phyloP scores from a whole-genome alignment of 108 stramenopile species.

The Skeletonema marinoi region DNA sequence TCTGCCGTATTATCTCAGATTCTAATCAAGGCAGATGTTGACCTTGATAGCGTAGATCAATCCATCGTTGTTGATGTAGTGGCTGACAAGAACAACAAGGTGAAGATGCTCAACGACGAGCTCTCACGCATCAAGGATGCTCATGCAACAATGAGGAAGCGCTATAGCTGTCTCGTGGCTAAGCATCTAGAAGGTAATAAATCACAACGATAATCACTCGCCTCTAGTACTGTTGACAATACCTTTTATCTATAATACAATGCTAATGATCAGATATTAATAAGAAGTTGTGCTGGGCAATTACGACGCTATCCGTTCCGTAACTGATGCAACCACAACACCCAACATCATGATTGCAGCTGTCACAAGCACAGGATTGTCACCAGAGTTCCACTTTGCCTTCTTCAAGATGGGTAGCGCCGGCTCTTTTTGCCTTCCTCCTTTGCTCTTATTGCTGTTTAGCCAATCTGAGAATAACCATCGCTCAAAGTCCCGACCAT shows the following conservation, averaged over 20 bases:
- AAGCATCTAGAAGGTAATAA: not conserved
- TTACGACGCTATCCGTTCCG: conserved; percentile 58
- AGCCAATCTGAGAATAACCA: conserved; percentile 90
- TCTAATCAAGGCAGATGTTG: conserved; percentile 66
- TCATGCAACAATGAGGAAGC: conserved; percentile 18
- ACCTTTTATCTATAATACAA: no score
- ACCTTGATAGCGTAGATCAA: conserved; percentile 37
- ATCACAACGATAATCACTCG: no score
- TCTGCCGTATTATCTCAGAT: conserved; percentile 72
- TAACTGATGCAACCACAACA: conserved; percentile 63
- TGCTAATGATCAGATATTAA: no score
- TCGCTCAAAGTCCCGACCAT: conserved; percentile 68
- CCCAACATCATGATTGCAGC: conserved; percentile 70
- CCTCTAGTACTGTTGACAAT: no score
- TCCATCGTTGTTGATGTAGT: conserved; percentile 34
- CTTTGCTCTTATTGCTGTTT: conserved; percentile 42
- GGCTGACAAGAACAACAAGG: conserved; percentile 20
- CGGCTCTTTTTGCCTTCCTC: conserved; percentile 76
- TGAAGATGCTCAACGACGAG: conserved; percentile 16
- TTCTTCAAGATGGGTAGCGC: conserved; percentile 77
- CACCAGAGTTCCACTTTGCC: conserved; percentile 90
- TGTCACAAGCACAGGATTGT: conserved; percentile 83
- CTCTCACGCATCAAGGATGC: conserved; percentile 25
- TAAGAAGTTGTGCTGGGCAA: not conserved
- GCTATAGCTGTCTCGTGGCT: conserved; percentile 7